Base-by-base conservation (phyloP, 257 asterid species). In the Haberlea rhodopensis region DNA sequence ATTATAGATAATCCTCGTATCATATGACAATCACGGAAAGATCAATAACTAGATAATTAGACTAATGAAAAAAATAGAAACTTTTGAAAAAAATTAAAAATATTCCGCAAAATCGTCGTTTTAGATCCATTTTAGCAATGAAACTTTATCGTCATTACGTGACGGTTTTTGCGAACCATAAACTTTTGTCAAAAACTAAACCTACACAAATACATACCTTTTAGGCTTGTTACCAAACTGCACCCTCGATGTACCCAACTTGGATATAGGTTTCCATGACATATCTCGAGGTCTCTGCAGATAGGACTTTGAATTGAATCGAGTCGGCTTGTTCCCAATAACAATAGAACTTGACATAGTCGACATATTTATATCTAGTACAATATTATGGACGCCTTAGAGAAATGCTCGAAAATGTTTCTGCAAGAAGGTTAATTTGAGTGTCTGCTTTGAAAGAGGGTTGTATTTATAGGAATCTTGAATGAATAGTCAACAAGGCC, bases 301-400 rank as follows among this genome's bases (percentile, higher is more conserved):
- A 37, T 37, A 37, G 10, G n/a, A 6, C n/a, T 16, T 43, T 20
- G 1, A 16, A 4, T 8, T 18, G 1, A 48, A 3, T 23, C 49
- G 54, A 4, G 65, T 40, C 6, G 67, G 53, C 2, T 20, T 56
- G 34, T 53, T 52, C 28, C 73, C 62, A 27, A 29, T 29, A 29
- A 70, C 9, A 53, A 63, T 21, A 10, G 77, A 63, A 31, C 58
- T 70, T 27, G 84, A 66, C 57, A 75, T 68, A 57, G 75, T 81
- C 10, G 75, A 66, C 75, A 66, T 69, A 21, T 63, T 28, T 25
- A 11, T 2, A 2, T 5, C 49, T 21, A 19, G 15, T n/a, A 5
- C 4, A 48, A 16, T 13, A 2, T 43, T 13, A 15, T 37, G 5
- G 46, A 37, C 10, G 3, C 46, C n/a, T 37, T 11, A 0, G 19